phyloP scores from a whole-genome alignment of 352 stramenopile species.

The Globisporangium sylvaticum region DNA sequence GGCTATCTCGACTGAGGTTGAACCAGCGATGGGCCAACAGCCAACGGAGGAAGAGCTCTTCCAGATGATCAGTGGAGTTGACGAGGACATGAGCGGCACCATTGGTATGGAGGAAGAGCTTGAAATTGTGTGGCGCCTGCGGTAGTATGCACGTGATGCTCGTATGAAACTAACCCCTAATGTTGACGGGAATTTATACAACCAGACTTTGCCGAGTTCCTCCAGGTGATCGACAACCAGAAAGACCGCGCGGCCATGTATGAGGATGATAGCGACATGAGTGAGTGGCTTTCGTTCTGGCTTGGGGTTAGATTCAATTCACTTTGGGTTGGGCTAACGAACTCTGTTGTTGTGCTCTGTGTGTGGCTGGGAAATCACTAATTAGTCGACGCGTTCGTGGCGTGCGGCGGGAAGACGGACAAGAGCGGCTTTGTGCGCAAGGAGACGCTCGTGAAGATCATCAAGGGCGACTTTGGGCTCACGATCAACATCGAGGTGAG shows the following conservation, averaged over 20 bases:
- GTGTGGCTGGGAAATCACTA: not conserved
- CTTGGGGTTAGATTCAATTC: not conserved
- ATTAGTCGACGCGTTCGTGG: conserved; percentile 94
- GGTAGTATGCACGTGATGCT: too few relatives aligned
- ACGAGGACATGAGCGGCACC: conserved; percentile 91
- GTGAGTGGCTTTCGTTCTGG: conserved; percentile 23
- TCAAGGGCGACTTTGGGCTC: conserved; percentile 94
- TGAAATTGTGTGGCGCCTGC: not conserved
- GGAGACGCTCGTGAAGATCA: conserved; percentile 91
- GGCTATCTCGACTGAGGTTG: not conserved
- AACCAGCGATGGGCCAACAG: conserved; percentile 93
- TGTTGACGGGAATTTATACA: too few relatives aligned
- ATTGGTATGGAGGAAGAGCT: conserved; percentile 54
- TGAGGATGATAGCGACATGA: conserved; percentile 97
- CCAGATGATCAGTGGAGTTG: conserved; percentile 93
- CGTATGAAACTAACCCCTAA: too few relatives aligned
- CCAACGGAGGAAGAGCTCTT: conserved; percentile 98
- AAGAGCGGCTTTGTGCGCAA: conserved; percentile 91
- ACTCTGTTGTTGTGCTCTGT: not conserved
- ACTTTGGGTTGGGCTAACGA: not conserved
- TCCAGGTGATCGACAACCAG: conserved; percentile 98
- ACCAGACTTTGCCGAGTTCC: conserved; percentile 98
- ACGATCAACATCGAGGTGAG: conserved; percentile 94
- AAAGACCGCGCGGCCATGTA: conserved; percentile 94
- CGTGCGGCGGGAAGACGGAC: conserved; percentile 92